Percentiles rank a stretch among this genome's conserved stretches.
Evolutionary conservation across 2,329 filamentous ascomycete genomes (phyloP).

Genomic region (Penicillium concentricum): DNA sequence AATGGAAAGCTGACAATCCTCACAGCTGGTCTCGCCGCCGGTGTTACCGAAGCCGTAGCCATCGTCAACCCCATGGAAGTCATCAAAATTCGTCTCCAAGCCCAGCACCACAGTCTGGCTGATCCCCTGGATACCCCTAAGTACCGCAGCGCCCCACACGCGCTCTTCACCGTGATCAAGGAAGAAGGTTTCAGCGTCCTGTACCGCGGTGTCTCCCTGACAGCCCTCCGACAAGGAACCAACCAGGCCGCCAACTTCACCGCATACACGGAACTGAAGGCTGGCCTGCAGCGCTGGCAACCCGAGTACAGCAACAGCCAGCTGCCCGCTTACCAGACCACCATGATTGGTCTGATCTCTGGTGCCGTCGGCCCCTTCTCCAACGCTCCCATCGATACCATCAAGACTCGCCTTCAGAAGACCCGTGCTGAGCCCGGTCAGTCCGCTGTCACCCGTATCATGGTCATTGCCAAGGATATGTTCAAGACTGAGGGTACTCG

Average conservation of each 20-base stretch:
- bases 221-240: conserved; percentile 87
- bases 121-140: conserved; percentile 95
- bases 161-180: conserved; percentile 79
- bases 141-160: conserved; percentile 89
- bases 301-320: conserved; percentile 63
- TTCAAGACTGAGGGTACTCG: conserved; percentile 91
- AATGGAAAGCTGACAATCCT: background rate
- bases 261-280: conserved; percentile 92
- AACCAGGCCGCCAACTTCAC: conserved; percentile 99
- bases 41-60: conserved; percentile 92
- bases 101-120: conserved; percentile 96
- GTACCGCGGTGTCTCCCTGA: conserved; percentile 91
- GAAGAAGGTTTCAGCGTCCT: conserved; percentile 87
- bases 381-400: conserved; percentile 97
- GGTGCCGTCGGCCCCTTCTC: conserved; percentile 95
- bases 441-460: conserved; percentile 76
- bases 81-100: conserved; percentile 96
- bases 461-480: conserved; percentile 76
- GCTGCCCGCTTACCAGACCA: conserved; percentile 86
- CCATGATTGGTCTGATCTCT: conserved; percentile 81
- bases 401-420: conserved; percentile 95
- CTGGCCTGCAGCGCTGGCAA: conserved; percentile 69
- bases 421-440: conserved; percentile 79
- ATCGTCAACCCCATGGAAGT: conserved; percentile 99
- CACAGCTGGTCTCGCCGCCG: conserved; percentile 80